Percentiles rank a stretch among this genome's conserved stretches.
These are phyloP conservation scores for Fusarium temperatum DNA, from an alignment of 2,329 filamentous ascomycete species.

Conservation along the genomic window DNA sequence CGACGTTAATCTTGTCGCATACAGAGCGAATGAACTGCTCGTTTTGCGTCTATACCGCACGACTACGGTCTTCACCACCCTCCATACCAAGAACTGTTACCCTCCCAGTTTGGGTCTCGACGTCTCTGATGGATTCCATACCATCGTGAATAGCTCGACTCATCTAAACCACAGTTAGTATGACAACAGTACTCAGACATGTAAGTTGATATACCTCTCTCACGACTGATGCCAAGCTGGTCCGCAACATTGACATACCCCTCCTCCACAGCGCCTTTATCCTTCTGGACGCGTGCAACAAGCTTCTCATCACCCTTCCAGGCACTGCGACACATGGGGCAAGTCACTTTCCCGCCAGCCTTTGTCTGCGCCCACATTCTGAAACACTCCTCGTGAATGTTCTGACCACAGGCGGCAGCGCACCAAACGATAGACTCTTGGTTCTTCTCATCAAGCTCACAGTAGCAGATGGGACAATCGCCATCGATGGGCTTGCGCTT, in stretches of 20 bases:
- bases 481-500: slow-evolving; percentile 61
- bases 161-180: slow-evolving; percentile 16
- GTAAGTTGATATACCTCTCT: slow-evolving; percentile 54
- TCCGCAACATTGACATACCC: slow-evolving; percentile 71
- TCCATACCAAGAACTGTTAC: neutral
- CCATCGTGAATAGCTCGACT: slow-evolving; percentile 27
- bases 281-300: slow-evolving; percentile 55
- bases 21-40: neutral
- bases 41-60: neutral
- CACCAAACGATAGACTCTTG: slow-evolving; percentile 59
- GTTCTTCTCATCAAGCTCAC: slow-evolving; percentile 51
- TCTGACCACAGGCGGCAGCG: slow-evolving; percentile 61
- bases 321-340: slow-evolving; percentile 67
- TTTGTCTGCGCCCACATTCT: slow-evolving; percentile 63
- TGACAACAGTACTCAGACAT: neutral
- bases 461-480: slow-evolving; percentile 68
- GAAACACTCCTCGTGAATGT: slow-evolving; percentile 64
- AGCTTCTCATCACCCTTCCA: slow-evolving; percentile 60
- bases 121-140: slow-evolving; percentile 8
- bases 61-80: neutral
- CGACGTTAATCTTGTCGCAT: neutral
- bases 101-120: neutral
- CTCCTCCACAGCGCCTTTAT: slow-evolving; percentile 55
- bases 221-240: slow-evolving; percentile 65
- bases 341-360: slow-evolving; percentile 55